Evolutionary conservation across 352 stramenopile species (phyloP), one percentile per base, ranked within the genome.

Genomic region (Phytopythium cucurbitacearum): DNA sequence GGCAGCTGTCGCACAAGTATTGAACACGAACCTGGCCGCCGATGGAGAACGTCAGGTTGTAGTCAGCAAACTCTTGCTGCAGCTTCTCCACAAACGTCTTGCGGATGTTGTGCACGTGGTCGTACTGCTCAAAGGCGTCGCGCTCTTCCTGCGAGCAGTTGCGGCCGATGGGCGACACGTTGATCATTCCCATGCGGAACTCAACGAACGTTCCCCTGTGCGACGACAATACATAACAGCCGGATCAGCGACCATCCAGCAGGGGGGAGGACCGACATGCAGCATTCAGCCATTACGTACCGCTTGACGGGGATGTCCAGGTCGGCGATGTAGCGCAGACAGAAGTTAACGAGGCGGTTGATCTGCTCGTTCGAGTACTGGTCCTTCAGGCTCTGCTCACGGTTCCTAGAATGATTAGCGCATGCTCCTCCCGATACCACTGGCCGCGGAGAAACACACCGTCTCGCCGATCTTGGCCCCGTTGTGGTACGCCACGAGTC

Each of bases 151-250:
- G 90, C 48, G 93, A 98, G 80, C 97, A 99, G 81, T 99, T 98
- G 44, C 97, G 89, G 47, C 97, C 97, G 62, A 99, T 98, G 36
- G 97, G 97, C 53, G 93, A 99, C 61, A 99, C 95, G 79, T 99
- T 99, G 57, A 99, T 91, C 97, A 99, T 99, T 7, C 97, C 97
- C 67, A 94, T 97, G 57, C 97, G 89, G 76, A 99, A 99, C 82
- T 99, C 97, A 51, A 99, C 83, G 70, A 99, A 99, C 33, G 97
- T 99, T 55, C 97, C 97, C 56, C 95, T 85, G 47, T 4, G 45
- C 36, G 10, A 16, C 32, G 35, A 40, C 13, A 16, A 56, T 11
- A 56, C 21, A 28, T 28, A 28, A 28, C 21, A 28, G 21, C 2
- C 21, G 21, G 21, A 28, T 28, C 21, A 21, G 6, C 5, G 21